Base-by-base conservation (phyloP, 2,329 filamentous ascomycete species). In the Thyridium curvatum region DNA sequence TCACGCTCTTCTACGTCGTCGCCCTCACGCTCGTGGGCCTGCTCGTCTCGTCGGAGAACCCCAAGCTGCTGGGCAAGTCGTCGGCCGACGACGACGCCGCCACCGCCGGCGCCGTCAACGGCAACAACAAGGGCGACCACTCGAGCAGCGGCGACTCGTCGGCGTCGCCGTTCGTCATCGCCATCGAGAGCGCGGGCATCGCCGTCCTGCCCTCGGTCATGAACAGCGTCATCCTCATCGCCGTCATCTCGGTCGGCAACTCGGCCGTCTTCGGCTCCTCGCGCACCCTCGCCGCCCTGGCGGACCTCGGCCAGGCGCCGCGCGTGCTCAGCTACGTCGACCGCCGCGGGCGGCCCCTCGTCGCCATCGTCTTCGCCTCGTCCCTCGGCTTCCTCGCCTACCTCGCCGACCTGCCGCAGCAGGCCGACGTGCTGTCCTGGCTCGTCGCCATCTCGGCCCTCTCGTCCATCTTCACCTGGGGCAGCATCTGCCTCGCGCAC, bases 91-190 rank as follows among this genome's bases (percentile, higher is more conserved):
- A 89, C 56, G 77, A 82, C 33, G 78, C 79, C 18, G 84, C 88
- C 2, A 94, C 88, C 3, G 91, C 91, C 2, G 96, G 96, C 58
- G 90, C 96, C 51, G 94, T 96, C 52, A 87, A 89, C 45, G 94
- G 95, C 50, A 71, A 84, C 48, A 84, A 89, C 46, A 87, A 89
- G 2, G 84, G 86, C 8, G 66, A 65, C 28, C 69, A 71, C 31
- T 65, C 59, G 17, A 74, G 67, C 39, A 68, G 69, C n/a, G 75
- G 74, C 35, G 78, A 89, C 56, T 77, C 82, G 32, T 78, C 79
- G 18, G 84, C 88, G 2, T 94, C 88, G 3, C 91, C 91, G 2
- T 96, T 96, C 58, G 90, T 96, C 51, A 94, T 96, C 52, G 87
- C 90, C 45, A 94, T 95, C 50, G 71, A 84, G 48, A 84, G 89